Base-by-base conservation (phyloP, 73 alveolate genomes). In the Tetrahymena malaccensis region DNA sequence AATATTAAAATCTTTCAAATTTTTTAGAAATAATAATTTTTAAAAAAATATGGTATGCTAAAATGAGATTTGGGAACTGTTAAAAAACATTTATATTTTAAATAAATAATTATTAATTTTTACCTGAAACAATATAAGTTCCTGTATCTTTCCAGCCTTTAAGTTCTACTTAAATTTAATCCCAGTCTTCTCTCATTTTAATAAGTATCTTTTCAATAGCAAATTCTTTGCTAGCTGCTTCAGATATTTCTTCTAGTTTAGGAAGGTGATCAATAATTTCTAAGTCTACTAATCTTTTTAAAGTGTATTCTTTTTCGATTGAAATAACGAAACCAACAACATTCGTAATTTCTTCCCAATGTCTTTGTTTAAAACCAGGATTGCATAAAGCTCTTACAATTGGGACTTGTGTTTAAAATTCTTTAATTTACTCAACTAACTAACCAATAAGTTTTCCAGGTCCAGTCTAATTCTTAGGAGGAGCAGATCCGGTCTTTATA, bases 171-270 rank as follows among this genome's bases (percentile, higher is more conserved):
- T 96, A 85, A 35, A 97, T 58, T 19, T 95, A 96, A n/a, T 37
- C 96, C 99, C 99, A 97, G 22, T 97, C 99, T 34, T 70, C 93
- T 95, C 95, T 97, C 99, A 97, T 97, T 55, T 97, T 96, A 43
- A 83, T 97, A 85, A 97, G 96, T 96, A 97, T 95, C 94, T 95
- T 95, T 56, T 97, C 98, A 34, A 95, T 95, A 85, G 96, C 94
- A 96, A 58, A 96, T 95, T 97, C 99, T 94, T 97, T 97, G 85
- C 97, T 57, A 33, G 99, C 99, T 27, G 96, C 94, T 43, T 97
- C 98, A 38, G 98, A 94, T 37, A 96, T 96, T 37, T 97, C 99
- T 93, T 96, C 98, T 10, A 97, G 95, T 33, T 85, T 94, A 43
- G 94, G 96, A 17, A 97, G 40, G 85, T 94, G 96, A 12, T 85